phyloP scores from a whole-genome alignment of 2,329 filamentous ascomycete species.

The Venturia carpophila region DNA sequence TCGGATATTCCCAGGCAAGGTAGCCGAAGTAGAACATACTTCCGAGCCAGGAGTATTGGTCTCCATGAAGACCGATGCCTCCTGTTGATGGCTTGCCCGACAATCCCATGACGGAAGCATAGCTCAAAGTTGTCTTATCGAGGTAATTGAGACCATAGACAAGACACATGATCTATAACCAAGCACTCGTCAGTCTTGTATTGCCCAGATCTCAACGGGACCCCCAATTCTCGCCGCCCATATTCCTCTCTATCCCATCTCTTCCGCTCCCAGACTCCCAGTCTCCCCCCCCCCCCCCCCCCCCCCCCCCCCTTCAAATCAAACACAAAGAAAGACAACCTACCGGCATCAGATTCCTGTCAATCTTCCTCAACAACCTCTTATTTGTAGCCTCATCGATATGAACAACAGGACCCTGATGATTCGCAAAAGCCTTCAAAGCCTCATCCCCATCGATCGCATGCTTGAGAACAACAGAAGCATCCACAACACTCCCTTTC shows the following conservation, averaged over 20 bases:
- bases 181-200: neutral
- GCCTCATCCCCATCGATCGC: constrained; percentile 53
- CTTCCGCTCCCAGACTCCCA: neutral
- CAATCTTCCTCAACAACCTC: constrained; percentile 52
- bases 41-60: constrained; percentile 46
- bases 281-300: neutral
- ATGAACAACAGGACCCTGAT: constrained; percentile 44
- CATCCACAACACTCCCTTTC: neutral
- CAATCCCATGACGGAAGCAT: constrained; percentile 43
- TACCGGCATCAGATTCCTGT: constrained; percentile 53
- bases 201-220: neutral
- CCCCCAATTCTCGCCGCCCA: neutral
- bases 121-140: constrained; percentile 51
- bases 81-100: constrained; percentile 26
- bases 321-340: constrained; percentile 16
- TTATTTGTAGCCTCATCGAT: constrained; percentile 51
- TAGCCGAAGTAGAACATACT: constrained; percentile 49
- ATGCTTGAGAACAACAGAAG: constrained; percentile 38
- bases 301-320: neutral
- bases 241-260: neutral
- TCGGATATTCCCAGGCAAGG: constrained; percentile 57
- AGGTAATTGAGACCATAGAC: constrained; percentile 54
- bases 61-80: constrained; percentile 40
- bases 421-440: constrained; percentile 46
- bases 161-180: constrained; percentile 44